Percentiles rank a stretch among this genome's conserved stretches.
Conservation (phyloP, 495 filamentous ascomycete species). For the Zalerion maritima region DNA sequence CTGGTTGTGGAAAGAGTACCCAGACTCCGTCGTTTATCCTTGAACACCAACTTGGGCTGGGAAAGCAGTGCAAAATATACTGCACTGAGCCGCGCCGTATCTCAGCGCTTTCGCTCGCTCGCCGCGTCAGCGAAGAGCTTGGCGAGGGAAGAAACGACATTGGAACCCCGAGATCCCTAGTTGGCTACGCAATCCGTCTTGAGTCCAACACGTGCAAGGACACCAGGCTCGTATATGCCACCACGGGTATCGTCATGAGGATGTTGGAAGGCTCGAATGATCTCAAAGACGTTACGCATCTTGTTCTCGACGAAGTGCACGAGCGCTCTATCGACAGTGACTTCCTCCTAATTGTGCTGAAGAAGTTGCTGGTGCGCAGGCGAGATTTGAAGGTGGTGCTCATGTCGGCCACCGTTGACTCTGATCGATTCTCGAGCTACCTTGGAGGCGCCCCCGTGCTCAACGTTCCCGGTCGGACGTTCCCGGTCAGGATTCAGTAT, state of each 20-base stretch:
- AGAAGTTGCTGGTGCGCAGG: slow-evolving; percentile 56
- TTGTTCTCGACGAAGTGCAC: slow-evolving; percentile 91
- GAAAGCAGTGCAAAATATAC: slow-evolving; percentile 77
- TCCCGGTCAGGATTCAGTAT: slow-evolving; percentile 75
- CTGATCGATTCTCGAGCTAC: slow-evolving; percentile 79
- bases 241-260: slow-evolving; percentile 81
- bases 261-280: slow-evolving; percentile 86
- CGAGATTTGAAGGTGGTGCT: slow-evolving; percentile 69
- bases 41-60: slow-evolving; percentile 69
- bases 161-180: slow-evolving; percentile 66
- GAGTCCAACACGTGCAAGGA: slow-evolving; percentile 70
- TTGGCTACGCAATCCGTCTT: slow-evolving; percentile 86
- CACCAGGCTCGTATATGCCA: slow-evolving; percentile 77
- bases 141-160: slow-evolving; percentile 71
- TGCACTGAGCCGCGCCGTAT: slow-evolving; percentile 94
- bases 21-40: slow-evolving; percentile 87
- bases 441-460: slow-evolving; percentile 70
- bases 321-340: slow-evolving; percentile 92
- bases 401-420: slow-evolving; percentile 94
- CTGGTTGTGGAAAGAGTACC: slow-evolving; percentile 93
- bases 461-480: slow-evolving; percentile 82
- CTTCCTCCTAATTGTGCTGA: slow-evolving; percentile 80
- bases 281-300: slow-evolving; percentile 75
- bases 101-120: slow-evolving; percentile 83
- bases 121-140: slow-evolving; percentile 84